Conservation (phyloP, 2,329 filamentous ascomycete genomes). For the Metarhizium anisopliae region DNA sequence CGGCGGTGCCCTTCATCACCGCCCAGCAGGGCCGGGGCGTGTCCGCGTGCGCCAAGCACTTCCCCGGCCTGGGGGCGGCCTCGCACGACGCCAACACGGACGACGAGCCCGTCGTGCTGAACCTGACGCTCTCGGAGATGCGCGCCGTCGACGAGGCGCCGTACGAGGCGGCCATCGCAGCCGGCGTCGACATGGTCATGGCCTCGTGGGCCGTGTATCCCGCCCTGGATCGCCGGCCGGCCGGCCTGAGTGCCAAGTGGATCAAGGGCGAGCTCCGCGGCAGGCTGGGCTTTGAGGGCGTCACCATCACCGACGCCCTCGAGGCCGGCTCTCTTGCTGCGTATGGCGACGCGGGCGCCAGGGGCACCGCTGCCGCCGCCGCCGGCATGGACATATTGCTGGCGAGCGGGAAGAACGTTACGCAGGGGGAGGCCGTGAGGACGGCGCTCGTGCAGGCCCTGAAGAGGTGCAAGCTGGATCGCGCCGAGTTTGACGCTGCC, state of each 20-base stretch:
- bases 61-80: conserved; percentile 12
- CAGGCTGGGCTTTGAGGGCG: conserved; percentile 9
- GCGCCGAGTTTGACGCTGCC: conserved; percentile 10
- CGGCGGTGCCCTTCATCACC: conserved; percentile 9
- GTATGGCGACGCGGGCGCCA: conserved; percentile 6
- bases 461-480: conserved; percentile 4
- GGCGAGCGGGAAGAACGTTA: conserved; percentile 10
- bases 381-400: conserved; percentile 13
- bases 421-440: conserved; percentile 9
- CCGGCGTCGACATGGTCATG: conserved; percentile 12
- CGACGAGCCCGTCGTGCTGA: conserved; percentile 8
- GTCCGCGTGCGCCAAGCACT: conserved; percentile 10
- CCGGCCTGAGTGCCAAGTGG: conserved; percentile 12
- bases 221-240: conserved; percentile 9
- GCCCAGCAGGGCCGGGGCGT: conserved; percentile 10
- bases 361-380: conserved; percentile 5
- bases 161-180: conserved; percentile 11
- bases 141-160: conserved; percentile 8
- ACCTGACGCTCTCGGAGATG: conserved; percentile 6
- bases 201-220: conserved; percentile 12
- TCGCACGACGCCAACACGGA: conserved; percentile 11
- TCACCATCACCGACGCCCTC: conserved; percentile 13
- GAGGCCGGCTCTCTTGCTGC: conserved; percentile 9
- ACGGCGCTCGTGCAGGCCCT: conserved; percentile 8
- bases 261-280: conserved; percentile 11